Conservation (phyloP, 495 filamentous ascomycete genomes). For the Penicillium samsonianum region DNA sequence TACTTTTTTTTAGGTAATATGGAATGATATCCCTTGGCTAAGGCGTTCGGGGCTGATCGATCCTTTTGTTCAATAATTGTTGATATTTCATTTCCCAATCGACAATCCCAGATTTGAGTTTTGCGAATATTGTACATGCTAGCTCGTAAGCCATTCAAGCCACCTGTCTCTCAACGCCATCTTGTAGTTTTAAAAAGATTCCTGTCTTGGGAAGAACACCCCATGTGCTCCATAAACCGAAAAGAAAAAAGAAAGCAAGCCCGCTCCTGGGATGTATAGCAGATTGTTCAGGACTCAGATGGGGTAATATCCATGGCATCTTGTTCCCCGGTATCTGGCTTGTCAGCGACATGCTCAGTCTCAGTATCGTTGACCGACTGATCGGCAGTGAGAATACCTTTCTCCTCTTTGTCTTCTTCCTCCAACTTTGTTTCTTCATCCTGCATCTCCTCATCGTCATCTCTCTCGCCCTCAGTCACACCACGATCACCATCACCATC, state of each 20-base stretch:
- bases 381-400: conserved; percentile 15
- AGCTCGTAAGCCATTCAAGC: conserved; percentile 6
- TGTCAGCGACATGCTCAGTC: conserved; percentile 16
- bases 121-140: conserved; percentile 13
- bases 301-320: conserved; percentile 24
- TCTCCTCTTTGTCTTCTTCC: conserved; percentile 24
- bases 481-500: conserved; percentile 21
- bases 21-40: conserved; percentile 18
- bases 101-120: conserved; percentile 1
- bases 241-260: conserved; percentile 2
- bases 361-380: conserved; percentile 18
- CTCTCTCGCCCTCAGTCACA: conserved; percentile 22
- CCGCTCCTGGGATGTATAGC: background rate
- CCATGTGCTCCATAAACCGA: conserved; percentile 1
- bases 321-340: conserved; percentile 19
- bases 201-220: background rate
- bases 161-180: conserved; percentile 7
- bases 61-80: conserved; percentile 6
- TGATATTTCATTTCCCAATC: conserved; percentile 8
- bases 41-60: conserved; percentile 21
- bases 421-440: conserved; percentile 25
- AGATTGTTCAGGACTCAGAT: conserved; percentile 1
- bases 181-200: background rate
- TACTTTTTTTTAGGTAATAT: conserved; percentile 18
- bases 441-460: conserved; percentile 27